Percentiles rank a stretch among this genome's conserved stretches.
Evolutionary conservation across 2,329 filamentous ascomycete species (phyloP).

Genomic region (Cladophialophora chaetospira): DNA sequence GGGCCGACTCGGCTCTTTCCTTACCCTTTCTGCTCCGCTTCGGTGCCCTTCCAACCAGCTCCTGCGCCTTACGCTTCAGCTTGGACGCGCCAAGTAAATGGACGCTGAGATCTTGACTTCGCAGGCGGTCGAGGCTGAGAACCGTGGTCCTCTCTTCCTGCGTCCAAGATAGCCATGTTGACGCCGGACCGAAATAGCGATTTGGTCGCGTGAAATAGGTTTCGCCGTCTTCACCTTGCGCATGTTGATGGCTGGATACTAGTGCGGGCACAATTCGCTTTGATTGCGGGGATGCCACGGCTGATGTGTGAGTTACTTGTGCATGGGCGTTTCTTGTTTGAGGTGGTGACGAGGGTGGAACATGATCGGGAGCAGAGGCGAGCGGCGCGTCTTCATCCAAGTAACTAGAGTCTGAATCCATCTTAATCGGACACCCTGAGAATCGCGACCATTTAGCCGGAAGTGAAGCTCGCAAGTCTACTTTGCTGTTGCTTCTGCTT

Average conservation of each 20-base stretch:
- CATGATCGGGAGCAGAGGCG: neutral
- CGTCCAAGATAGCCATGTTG: conserved; percentile 84
- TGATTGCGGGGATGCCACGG: neutral
- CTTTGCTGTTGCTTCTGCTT: no score
- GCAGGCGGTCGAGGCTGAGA: conserved; percentile 63
- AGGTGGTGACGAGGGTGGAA: conserved; percentile 10
- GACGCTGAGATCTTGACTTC: conserved; percentile 67
- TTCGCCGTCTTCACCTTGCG: conserved; percentile 19
- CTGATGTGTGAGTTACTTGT: neutral
- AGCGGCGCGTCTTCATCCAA: conserved; percentile 6
- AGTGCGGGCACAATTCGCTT: conserved; percentile 6
- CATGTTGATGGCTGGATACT: conserved; percentile 3
- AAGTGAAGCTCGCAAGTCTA: no score
- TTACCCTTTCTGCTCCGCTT: conserved; percentile 18
- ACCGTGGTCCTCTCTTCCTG: conserved; percentile 74
- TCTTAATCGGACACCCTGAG: no score
- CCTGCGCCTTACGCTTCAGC: conserved; percentile 57
- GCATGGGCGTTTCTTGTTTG: neutral
- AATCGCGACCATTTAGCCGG: no score
- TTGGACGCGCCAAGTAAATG: conserved; percentile 80
- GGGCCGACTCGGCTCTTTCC: conserved; percentile 10
- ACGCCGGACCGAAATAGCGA: conserved; percentile 67
- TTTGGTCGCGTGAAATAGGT: conserved; percentile 59
- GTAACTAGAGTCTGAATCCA: conserved; percentile 18
- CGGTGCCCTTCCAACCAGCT: neutral